Conservation (phyloP, 768 basidiomycete genomes). For the Sporobolomyces phaffii region DNA sequence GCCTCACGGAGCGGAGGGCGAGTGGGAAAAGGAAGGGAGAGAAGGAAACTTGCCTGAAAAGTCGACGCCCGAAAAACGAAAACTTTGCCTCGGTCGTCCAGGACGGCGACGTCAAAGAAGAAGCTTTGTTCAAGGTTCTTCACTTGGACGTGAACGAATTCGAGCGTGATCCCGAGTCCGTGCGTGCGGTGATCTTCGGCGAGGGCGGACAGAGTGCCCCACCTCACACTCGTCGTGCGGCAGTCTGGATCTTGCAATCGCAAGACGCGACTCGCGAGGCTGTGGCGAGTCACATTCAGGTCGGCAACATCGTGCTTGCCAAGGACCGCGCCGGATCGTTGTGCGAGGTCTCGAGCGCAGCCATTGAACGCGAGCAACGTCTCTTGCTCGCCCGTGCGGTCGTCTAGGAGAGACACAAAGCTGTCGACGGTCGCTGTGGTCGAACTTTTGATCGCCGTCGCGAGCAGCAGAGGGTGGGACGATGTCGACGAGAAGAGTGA, state of each 20-base stretch:
- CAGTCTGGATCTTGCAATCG: slow-evolving; percentile 30
- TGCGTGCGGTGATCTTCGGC: neutral
- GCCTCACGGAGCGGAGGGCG: too few species aligned
- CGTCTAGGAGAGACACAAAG: slow-evolving; percentile 28
- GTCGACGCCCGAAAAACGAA: slow-evolving; percentile 16
- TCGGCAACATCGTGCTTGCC: neutral
- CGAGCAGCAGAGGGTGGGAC: slow-evolving; percentile 14
- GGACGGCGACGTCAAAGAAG: slow-evolving; percentile 19
- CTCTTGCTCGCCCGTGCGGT: slow-evolving; percentile 1
- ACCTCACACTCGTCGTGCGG: slow-evolving; percentile 17
- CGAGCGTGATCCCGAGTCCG: slow-evolving; percentile 18
- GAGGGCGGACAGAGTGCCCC: neutral
- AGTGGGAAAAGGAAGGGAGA: too few species aligned
- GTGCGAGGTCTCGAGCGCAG: neutral
- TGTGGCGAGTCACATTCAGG: neutral
- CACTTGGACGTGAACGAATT: slow-evolving; percentile 16
- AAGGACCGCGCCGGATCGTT: neutral
- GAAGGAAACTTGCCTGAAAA: slow-evolving; percentile 16
- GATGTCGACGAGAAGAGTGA: slow-evolving; percentile 33
- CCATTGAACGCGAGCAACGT: slow-evolving; percentile 7
- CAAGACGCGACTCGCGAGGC: slow-evolving; percentile 7
- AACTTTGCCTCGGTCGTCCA: neutral
- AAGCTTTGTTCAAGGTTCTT: slow-evolving; percentile 25
- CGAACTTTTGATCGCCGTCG: neutral
- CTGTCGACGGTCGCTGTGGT: neutral